Percentiles rank a stretch among this genome's conserved stretches.
These are phyloP conservation scores for Eucalyptus paniculata DNA, from an alignment of 345 rosid species.

Conservation along the genomic window DNA sequence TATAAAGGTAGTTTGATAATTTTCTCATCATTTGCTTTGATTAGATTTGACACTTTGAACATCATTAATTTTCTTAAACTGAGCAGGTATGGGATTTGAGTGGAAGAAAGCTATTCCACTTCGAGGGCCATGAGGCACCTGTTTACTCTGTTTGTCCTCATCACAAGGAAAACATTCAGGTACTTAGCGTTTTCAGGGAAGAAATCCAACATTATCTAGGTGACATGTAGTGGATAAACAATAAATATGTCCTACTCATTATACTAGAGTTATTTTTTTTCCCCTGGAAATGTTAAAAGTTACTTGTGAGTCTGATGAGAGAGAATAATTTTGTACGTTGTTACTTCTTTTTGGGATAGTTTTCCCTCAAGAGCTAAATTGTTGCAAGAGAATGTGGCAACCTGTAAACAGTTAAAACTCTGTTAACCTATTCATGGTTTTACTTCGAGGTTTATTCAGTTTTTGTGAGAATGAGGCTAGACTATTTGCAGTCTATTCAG, in stretches of 20 bases:
- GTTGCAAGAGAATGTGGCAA: background rate
- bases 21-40: background rate
- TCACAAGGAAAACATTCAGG: conserved; percentile 86
- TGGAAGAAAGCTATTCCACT: conserved; percentile 48
- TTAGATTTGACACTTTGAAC: background rate
- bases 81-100: conserved; percentile 80
- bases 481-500: background rate
- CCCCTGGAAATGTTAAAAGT: background rate
- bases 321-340: background rate
- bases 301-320: background rate
- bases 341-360: background rate
- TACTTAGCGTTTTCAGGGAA: background rate
- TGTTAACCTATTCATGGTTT: background rate
- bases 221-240: background rate
- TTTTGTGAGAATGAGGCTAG: background rate
- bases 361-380: background rate
- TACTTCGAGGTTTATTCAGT: background rate
- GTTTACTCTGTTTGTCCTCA: conserved; percentile 89
- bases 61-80: conserved; percentile 6
- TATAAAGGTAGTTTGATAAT: conserved; percentile 39
- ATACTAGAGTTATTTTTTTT: background rate
- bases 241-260: background rate
- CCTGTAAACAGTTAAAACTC: background rate
- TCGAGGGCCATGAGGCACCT: conserved; percentile 85
- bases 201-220: background rate